phyloP scores from a whole-genome alignment of 225 moss, liverwort and hornwort genomes.

The Physcomitrellopsis africana region DNA sequence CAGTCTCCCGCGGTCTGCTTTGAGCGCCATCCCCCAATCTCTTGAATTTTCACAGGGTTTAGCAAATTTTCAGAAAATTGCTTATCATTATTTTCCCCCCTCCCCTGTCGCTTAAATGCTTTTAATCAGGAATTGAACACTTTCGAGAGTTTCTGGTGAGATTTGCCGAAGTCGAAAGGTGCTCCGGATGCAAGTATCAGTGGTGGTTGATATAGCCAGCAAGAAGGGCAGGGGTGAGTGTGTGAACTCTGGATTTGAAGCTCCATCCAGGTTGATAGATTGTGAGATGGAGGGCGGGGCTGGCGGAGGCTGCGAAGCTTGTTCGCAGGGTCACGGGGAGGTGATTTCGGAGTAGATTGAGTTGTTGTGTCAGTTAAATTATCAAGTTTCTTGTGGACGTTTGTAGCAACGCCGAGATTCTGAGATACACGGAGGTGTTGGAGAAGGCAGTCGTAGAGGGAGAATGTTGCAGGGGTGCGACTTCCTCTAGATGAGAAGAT shows the following conservation, averaged over 20 bases:
- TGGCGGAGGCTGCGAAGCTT: background rate
- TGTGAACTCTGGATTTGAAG: background rate
- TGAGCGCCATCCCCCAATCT: background rate
- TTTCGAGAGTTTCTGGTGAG: background rate
- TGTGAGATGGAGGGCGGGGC: background rate
- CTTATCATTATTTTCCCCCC: too few species aligned
- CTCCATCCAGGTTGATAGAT: background rate
- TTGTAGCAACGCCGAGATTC: background rate
- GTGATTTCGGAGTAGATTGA: background rate
- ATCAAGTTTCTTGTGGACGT: background rate
- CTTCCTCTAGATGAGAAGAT: conserved; percentile 2
- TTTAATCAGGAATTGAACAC: too few species aligned
- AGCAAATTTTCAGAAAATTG: background rate
- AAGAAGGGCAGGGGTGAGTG: background rate
- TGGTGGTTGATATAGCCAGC: background rate
- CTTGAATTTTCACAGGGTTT: conserved; percentile 11
- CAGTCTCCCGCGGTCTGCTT: conserved; percentile 9
- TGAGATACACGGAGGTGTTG: background rate
- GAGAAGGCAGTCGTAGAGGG: background rate
- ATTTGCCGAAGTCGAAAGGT: background rate
- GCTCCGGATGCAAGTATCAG: background rate
- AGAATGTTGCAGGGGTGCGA: background rate
- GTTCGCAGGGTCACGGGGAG: background rate
- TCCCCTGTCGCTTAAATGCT: too few species aligned
- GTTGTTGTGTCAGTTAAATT: background rate